Conservation (phyloP, 148 eudicot species). For the Camellia sinensis region DNA sequence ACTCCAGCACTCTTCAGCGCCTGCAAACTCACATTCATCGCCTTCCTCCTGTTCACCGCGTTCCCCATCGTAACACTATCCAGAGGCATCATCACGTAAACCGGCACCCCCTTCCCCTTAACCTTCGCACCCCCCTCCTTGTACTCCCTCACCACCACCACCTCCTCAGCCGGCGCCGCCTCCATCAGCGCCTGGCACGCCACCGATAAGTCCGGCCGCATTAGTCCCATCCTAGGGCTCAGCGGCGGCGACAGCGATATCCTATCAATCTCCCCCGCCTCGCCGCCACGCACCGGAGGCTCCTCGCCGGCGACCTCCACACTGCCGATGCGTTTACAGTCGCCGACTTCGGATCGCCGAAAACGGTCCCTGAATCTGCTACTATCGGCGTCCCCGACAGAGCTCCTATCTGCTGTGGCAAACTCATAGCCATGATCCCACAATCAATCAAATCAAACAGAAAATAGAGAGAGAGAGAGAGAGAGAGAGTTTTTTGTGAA, state of each 20-base stretch:
- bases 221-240: conserved; percentile 42
- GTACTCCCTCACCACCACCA: conserved; percentile 22
- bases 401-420: conserved; percentile 63
- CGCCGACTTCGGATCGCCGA: conserved; percentile 13
- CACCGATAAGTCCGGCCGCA: conserved; percentile 47
- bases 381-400: conserved; percentile 49
- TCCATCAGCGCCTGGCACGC: conserved; percentile 56
- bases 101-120: conserved; percentile 68
- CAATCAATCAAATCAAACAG: not conserved
- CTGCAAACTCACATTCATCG: conserved; percentile 74
- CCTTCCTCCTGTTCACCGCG: conserved; percentile 63
- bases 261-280: conserved; percentile 28
- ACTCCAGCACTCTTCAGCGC: conserved; percentile 88
- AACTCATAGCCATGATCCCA: conserved; percentile 57
- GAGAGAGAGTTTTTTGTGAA: not conserved
- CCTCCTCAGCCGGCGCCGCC: not conserved
- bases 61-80: conserved; percentile 76
- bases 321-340: conserved; percentile 24
- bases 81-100: conserved; percentile 91
- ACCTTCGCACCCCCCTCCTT: conserved; percentile 11
- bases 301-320: conserved; percentile 38
- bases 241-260: conserved; percentile 53
- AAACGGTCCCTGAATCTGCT: conserved; percentile 17
- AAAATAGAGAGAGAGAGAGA: not conserved
- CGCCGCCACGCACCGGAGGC: conserved; percentile 19